Percentiles rank a stretch among this genome's conserved stretches.
Conservation (phyloP, 495 filamentous ascomycete species). For the Aspergillus carlsbadensis region DNA sequence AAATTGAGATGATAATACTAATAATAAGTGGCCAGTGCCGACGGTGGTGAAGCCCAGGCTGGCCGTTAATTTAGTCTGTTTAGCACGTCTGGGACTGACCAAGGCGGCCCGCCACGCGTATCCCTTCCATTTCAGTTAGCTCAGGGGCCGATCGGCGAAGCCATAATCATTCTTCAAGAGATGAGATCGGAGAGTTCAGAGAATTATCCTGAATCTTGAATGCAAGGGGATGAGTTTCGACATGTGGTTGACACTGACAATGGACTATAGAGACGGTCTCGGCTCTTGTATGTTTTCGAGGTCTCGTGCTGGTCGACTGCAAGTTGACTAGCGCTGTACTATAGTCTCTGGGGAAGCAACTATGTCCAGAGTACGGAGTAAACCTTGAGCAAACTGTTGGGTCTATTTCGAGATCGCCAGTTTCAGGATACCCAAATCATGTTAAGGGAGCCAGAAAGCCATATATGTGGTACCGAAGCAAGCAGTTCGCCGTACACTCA, state of each 20-base stretch:
- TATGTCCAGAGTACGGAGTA: too few species aligned
- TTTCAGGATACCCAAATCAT: too few species aligned
- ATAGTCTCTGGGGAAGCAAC: too few species aligned
- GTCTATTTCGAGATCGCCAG: too few species aligned
- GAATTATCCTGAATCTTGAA: neutral
- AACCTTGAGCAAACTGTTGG: too few species aligned
- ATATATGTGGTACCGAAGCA: too few species aligned
- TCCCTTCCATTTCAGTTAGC: conserved; percentile 21
- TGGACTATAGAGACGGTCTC: neutral
- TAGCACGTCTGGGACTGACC: neutral
- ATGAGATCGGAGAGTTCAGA: neutral
- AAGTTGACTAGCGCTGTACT: too few species aligned
- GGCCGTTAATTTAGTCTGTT: conserved; percentile 14
- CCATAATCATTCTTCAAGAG: neutral
- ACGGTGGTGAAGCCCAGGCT: conserved; percentile 6
- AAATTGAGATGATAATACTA: neutral
- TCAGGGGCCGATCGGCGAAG: conserved; percentile 20
- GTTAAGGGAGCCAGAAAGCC: too few species aligned
- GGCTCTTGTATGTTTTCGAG: neutral
- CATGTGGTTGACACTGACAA: conserved; percentile 8
- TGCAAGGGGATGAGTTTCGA: conserved; percentile 4
- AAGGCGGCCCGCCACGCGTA: conserved; percentile 18
- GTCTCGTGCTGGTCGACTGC: too few species aligned
- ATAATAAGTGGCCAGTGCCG: neutral
- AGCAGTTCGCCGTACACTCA: too few species aligned